Base-by-base conservation (phyloP, 805 yeast genomes). In the Hanseniaspora singularis region DNA sequence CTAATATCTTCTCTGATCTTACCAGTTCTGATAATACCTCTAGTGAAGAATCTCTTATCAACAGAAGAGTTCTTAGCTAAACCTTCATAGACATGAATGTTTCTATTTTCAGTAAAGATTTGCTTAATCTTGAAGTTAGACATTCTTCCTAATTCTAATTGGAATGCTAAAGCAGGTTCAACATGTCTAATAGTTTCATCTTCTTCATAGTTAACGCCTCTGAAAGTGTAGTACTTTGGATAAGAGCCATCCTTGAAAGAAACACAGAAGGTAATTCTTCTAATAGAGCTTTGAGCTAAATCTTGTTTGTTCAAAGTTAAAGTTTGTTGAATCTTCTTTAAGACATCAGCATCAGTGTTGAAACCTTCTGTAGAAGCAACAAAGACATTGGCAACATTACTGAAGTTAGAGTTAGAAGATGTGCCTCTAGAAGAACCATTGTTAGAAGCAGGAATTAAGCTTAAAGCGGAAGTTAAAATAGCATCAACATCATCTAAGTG, bases 121-220 rank as follows among this genome's bases (percentile, higher is more conserved):
- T 96, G 97, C 63, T 81, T 86, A 67, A 89, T 85, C 68, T 85
- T 79, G 69, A 92, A 92, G 70, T 92, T 94, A 38, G 94, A 85
- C 66, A 92, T 73, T 68, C 97, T 79, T 58, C 85, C 89, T 53
- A 92, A 73, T 68, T 92, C 99, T 55, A 92, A 74, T 70, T 92
- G 98, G 82, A 79, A 92, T 44, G 98, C 97, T 58, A 89, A 72
- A 34, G 97, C 96, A 20, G 99, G 99, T 66, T 92, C 97, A 56
- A 92, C 87, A 63, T 92, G 96, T 70, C 99, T 87, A 63, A 92
- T 83, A 18, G 88, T 88, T 66, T 80, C 77, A 68, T 92, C 95
- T 68, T 92, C 99, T 30, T 57, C 58, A 62, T 82, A 92, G 31
- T 73, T 72, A 44, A 94, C 94, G 51, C 89, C 95, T 59, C 83